phyloP scores from a whole-genome alignment of 2,329 filamentous ascomycete species.

The Claviceps sp. region DNA sequence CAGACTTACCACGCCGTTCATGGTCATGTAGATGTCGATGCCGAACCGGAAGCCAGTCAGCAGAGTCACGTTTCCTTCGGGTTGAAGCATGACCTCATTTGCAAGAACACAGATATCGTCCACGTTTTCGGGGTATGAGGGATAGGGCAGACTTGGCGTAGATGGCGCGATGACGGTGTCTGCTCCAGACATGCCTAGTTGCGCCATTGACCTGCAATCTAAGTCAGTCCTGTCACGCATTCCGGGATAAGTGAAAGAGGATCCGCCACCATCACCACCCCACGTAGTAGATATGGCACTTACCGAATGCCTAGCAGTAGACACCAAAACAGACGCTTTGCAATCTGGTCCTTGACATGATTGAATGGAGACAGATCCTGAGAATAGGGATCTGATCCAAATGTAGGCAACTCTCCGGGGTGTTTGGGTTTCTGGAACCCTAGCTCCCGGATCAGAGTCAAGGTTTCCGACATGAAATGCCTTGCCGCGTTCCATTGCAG shows the following conservation, averaged over 20 bases:
- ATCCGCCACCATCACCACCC: background rate
- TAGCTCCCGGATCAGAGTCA: conserved; percentile 55
- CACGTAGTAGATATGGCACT: background rate
- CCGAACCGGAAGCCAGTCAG: conserved; percentile 72
- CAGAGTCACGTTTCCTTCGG: conserved; percentile 51
- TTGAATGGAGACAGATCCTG: conserved; percentile 40
- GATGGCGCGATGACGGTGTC: conserved; percentile 65
- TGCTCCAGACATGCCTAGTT: conserved; percentile 57
- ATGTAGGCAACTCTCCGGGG: conserved; percentile 23
- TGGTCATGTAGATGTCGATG: conserved; percentile 65
- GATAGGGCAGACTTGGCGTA: conserved; percentile 62
- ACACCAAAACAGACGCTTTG: conserved; percentile 74
- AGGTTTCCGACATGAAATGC: conserved; percentile 58
- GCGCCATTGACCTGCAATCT: conserved; percentile 52
- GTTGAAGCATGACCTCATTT: conserved; percentile 57
- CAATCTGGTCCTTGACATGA: conserved; percentile 58
- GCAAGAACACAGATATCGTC: conserved; percentile 72
- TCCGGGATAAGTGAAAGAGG: too few species aligned
- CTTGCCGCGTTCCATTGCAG: conserved; percentile 54
- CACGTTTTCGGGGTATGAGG: conserved; percentile 65
- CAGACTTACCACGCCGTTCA: conserved; percentile 64
- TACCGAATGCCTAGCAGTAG: conserved; percentile 61
- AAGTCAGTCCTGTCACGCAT: background rate
- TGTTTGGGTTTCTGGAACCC: conserved; percentile 47
- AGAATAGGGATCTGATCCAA: conserved; percentile 26